phyloP scores from a whole-genome alignment of 495 filamentous ascomycete genomes.

The Talaromyces trachyspermus region DNA sequence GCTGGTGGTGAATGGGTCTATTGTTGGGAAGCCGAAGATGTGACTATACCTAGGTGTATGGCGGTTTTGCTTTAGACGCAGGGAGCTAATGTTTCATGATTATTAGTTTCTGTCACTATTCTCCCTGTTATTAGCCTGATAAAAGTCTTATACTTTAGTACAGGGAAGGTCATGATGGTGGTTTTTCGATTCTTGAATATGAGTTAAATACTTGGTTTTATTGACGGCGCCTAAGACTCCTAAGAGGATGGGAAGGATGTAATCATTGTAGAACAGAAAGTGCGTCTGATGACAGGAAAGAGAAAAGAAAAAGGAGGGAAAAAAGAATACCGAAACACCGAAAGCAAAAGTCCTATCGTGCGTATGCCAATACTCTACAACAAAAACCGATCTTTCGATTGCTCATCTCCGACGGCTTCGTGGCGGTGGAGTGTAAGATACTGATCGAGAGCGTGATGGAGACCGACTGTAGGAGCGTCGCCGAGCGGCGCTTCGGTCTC shows the following conservation, averaged over 20 bases:
- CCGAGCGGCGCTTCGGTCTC: not conserved
- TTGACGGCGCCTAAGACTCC: no score
- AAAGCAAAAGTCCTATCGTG: not conserved
- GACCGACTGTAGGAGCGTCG: constrained; percentile 5
- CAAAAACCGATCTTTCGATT: no score
- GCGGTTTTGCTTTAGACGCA: no score
- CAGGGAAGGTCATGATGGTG: not conserved
- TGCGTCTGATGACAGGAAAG: no score
- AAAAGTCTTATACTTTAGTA: no score
- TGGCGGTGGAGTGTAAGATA: not conserved
- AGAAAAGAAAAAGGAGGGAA: not conserved
- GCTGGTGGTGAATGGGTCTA: constrained; percentile 35
- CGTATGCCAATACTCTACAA: constrained; percentile 2
- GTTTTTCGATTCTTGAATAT: not conserved
- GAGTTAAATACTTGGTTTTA: not conserved
- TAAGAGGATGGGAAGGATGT: no score
- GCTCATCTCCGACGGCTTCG: constrained; percentile 1
- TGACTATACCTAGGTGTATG: no score
- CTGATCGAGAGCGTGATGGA: constrained; percentile 1
- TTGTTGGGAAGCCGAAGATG: constrained; percentile 1
- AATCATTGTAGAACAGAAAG: no score
- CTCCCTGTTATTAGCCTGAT: no score
- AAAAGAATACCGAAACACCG: not conserved
- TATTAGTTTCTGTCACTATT: no score
- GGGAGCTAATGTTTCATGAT: no score